phyloP scores from a whole-genome alignment of 2,329 filamentous ascomycete species.

The Juglanconis juglandina region DNA sequence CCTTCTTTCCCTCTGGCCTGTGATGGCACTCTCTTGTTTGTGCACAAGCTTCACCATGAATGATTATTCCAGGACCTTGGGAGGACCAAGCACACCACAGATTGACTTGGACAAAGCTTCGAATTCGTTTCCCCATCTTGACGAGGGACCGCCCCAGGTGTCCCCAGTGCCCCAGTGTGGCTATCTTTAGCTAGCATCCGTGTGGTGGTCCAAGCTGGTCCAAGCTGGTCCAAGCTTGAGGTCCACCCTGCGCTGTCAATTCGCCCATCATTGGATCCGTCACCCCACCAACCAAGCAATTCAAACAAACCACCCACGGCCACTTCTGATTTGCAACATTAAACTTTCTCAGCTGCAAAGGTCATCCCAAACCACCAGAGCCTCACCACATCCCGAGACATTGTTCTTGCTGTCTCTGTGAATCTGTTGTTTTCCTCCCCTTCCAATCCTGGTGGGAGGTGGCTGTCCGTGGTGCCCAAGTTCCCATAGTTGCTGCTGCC shows the following conservation, averaged over 20 bases:
- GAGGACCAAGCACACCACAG: neutral
- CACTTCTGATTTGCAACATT: neutral
- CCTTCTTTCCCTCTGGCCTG: neutral
- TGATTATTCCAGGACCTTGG: neutral
- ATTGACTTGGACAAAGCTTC: neutral
- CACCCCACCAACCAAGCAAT: constrained; percentile 9
- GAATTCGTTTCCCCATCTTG: neutral
- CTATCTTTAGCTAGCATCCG: neutral
- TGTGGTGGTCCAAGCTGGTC: neutral
- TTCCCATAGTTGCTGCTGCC: neutral
- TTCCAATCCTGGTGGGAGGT: neutral
- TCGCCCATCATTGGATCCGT: neutral
- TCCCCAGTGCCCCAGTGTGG: neutral
- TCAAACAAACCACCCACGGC: constrained; percentile 3
- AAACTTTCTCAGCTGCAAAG: neutral
- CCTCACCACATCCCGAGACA: neutral
- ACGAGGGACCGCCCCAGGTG: neutral
- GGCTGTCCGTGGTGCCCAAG: constrained; percentile 1
- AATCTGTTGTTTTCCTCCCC: neutral
- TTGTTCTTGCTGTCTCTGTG: neutral
- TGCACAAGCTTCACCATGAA: constrained; percentile 2
- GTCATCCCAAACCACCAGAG: neutral
- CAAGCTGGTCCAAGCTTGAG: neutral
- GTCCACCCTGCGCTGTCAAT: neutral
- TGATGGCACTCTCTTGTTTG: neutral